Base-by-base conservation (phyloP, 148 eudicot genomes). In the Linanthus parryae region DNA sequence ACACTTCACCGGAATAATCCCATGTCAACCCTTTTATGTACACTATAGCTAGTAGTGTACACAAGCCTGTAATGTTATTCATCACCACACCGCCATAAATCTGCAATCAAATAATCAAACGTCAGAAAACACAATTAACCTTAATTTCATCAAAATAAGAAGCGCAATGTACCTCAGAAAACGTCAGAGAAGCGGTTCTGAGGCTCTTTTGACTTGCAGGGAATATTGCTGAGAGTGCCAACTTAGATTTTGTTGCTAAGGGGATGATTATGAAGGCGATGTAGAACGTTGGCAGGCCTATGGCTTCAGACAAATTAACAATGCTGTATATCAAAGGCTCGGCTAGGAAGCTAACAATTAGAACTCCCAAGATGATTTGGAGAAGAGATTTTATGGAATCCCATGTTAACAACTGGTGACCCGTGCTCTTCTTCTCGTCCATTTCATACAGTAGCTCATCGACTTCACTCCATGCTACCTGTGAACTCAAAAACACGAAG, bases 221-320 rank as follows among this genome's bases (percentile, higher is more conserved):
- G 22, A 57, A 35, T 21, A 73, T 41, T 31, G 64, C 61, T 37
- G 66, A 24, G 14, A 67, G 10, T 8, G 57, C 61, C 23, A 19
- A 34, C 48, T 67, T 58, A 7, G 40, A 56, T 21, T 67, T 67
- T 48, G 58, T 58, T 15, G 72, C 58, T 1, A 73, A 15, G 1
- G 77, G 77, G 1, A 73, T 48, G 3, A 73, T 28, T 22, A 73
- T 48, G 44, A 73, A 73, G 0, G 77, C 62, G 57, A 63, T 62
- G 44, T 44, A 27, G 62, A 62, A 73, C 15, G 69, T 52, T 13
- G 65, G 58, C 12, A 73, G 39, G 15, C 54, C 40, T 20, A 57
- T 30, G 11, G 69, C 46, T 25, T 12, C 12, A 3, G 77, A 67
- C 16, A 73, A 44, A 18, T 58, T 30, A 5, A 45, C 41, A 9